Base-by-base conservation (phyloP, 192 early-diverging fungal genomes). In the Mortierella hygrophila region DNA sequence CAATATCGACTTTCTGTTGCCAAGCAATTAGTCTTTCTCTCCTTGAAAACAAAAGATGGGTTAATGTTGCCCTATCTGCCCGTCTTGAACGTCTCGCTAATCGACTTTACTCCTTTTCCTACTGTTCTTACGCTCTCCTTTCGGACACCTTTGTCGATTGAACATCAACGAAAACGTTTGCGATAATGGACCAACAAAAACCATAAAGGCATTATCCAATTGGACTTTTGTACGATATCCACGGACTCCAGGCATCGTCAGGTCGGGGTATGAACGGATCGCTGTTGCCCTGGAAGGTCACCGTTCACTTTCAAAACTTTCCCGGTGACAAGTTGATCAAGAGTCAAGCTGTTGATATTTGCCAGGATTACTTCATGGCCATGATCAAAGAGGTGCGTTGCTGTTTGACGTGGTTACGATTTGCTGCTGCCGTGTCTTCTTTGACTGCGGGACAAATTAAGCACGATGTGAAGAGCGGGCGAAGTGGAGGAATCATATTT, bases 301-400 rank as follows among this genome's bases (percentile, higher is more conserved):
- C 91, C 15, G 81, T 97, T n/a, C 95, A 96, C 85, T 93, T 95
- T 74, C 84, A 92, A 68, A 90, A 92, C 72, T 96, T 95, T 75
- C 97, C 97, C 4, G 87, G 75, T 2, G 91, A 92, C 68, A 93
- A 93, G 70, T 73, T 97, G 46, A 91, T 97, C 60, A 88, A 90
- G 18, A 81, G 78, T n/a, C 92, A 93, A 18, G 85, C 89, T 10
- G 82, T 89, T 10, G 91, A 94, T 63, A 87, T 85, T 2, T 92
- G 92, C 72, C 92, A 92, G 44, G 95, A 96, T 77, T 95, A 94
- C 83, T 96, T 94, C 81, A 97, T 97, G 96, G 94, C 96, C 16
- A 93, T 94, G 93, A 91, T 96, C 80, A 97, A 97, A 87, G 97
- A 97, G 90, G 93, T 92, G 82, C 70, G 57, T 57, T 18, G 23